A percentile compares a stretch with the other conserved stretches of the same genome.
Conservation (phyloP, 2,329 filamentous ascomycete genomes). For the Fusarium buharicum region DNA sequence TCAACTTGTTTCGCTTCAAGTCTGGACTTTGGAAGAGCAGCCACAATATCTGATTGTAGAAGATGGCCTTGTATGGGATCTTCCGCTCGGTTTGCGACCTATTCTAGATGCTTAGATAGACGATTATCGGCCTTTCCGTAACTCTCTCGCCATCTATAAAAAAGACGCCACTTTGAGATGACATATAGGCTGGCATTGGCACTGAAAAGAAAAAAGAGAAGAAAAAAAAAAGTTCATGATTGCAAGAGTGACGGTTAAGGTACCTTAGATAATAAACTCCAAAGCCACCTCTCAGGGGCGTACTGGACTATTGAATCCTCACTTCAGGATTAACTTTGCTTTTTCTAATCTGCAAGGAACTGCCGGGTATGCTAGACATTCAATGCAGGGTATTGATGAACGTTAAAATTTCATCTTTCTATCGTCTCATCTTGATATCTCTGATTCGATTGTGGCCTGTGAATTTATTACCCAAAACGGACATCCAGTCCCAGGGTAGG, state of each 20-base stretch:
- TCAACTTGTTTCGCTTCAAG: not conserved
- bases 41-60: not conserved
- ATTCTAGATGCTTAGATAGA: not conserved
- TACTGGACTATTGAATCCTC: constrained; percentile 3
- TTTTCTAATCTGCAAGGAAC: constrained; percentile 27
- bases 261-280: not conserved
- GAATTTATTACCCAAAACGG: constrained; percentile 3
- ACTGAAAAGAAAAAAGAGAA: too few species aligned
- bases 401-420: not conserved
- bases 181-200: not conserved
- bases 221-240: not conserved
- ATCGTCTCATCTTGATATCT: not conserved
- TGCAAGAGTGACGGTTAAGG: not conserved
- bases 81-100: not conserved
- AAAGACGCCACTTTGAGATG: not conserved
- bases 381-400: constrained; percentile 13
- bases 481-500: constrained; percentile 4
- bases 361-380: constrained; percentile 17
- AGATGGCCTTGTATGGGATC: not conserved
- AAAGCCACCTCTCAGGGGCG: constrained; percentile 8
- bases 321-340: not conserved
- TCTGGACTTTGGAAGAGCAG: not conserved
- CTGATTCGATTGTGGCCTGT: too few species aligned
- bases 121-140: not conserved
- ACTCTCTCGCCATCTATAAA: not conserved